These are phyloP conservation scores for Tephrocybe sp. DNA, from an alignment of 768 basidiomycete genomes.

Conservation along the genomic window DNA sequence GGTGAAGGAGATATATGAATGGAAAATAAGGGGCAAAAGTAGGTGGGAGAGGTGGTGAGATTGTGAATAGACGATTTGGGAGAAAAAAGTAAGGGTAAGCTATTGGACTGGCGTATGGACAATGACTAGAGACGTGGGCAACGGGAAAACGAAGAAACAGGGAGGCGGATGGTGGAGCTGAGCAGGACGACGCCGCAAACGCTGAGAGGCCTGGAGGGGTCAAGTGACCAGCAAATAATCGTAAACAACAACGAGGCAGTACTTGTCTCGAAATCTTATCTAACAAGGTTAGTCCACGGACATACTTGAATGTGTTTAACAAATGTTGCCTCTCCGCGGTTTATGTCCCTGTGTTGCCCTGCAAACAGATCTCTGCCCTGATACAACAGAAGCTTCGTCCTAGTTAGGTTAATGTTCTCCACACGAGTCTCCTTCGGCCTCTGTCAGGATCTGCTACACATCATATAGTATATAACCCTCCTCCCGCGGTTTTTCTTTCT, in stretches of 20 bases:
- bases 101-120: neutral
- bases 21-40: slow-evolving; percentile 13
- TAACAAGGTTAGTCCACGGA: too few species aligned
- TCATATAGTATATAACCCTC: slow-evolving; percentile 8
- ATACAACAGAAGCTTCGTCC: neutral
- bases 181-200: slow-evolving; percentile 16
- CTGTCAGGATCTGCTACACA: neutral
- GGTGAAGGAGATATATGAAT: slow-evolving; percentile 9
- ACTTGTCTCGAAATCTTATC: neutral
- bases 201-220: slow-evolving; percentile 21
- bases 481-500: neutral
- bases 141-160: neutral
- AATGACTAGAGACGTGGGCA: neutral
- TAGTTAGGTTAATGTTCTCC: slow-evolving; percentile 9
- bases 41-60: slow-evolving; percentile 14
- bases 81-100: slow-evolving; percentile 9
- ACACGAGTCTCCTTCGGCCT: slow-evolving; percentile 1
- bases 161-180: slow-evolving; percentile 3
- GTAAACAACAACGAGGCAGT: slow-evolving; percentile 22
- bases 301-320: too few species aligned
- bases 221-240: slow-evolving; percentile 34
- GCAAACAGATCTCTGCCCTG: slow-evolving; percentile 1
- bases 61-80: slow-evolving; percentile 19
- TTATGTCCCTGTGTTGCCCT: neutral
- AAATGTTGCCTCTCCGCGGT: neutral